Conservation (phyloP, 2,329 filamentous ascomycete genomes). For the Fusarium proliferatum region DNA sequence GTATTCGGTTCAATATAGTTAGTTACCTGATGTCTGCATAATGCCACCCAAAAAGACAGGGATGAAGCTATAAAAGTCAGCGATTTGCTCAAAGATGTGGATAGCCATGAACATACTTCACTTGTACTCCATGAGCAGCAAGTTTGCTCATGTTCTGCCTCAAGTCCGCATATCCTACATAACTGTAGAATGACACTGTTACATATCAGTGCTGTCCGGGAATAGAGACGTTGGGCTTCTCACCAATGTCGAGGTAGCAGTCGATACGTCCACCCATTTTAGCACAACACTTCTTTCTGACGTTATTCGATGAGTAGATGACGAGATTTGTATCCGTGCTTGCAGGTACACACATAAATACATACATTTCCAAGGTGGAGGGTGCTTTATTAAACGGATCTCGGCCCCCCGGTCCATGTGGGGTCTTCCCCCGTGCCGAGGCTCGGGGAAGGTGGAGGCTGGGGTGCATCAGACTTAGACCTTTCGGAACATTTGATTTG, state of each 20-base stretch:
- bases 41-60: conserved; percentile 79
- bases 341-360: background rate
- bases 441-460: background rate
- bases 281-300: background rate
- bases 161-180: conserved; percentile 67
- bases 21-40: conserved; percentile 68
- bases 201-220: background rate
- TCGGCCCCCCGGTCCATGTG: conserved; percentile 26
- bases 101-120: conserved; percentile 66
- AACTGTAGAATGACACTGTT: conserved; percentile 73
- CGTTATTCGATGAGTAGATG: background rate
- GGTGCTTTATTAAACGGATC: background rate
- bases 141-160: conserved; percentile 65
- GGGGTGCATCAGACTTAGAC: background rate
- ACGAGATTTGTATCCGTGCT: background rate
- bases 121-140: conserved; percentile 66
- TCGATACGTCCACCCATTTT: conserved; percentile 72
- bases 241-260: conserved; percentile 75
- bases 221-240: conserved; percentile 27
- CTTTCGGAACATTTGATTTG: background rate
- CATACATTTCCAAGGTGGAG: background rate
- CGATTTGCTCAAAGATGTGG: background rate
- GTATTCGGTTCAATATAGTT: conserved; percentile 3
- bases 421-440: conserved; percentile 10
- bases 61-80: conserved; percentile 63